Evolutionary conservation across 768 basidiomycete genomes (phyloP), one percentile per base, ranked within the genome.

Genomic region (Kwoniella newhampshirensis): DNA sequence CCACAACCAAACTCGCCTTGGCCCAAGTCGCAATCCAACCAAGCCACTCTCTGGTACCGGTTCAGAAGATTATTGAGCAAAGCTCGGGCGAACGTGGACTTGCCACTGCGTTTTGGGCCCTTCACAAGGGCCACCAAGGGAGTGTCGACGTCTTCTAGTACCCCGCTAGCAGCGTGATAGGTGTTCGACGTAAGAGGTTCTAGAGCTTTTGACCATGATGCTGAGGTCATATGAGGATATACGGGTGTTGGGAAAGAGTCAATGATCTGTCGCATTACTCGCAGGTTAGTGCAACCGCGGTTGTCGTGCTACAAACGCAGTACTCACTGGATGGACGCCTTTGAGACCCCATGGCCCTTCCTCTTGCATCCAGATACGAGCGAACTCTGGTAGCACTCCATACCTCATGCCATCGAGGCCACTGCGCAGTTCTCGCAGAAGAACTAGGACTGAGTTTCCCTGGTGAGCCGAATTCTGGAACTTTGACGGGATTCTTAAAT

Each of bases 1-100:
- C 85, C 86, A 0, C 89, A 86, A 0, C 87, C 87, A 71, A 97
- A 94, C 75, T 97, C 93, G 3, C 91, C 87, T 76, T 99, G 94
- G 17, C 94, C 94, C 3, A 89, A 66, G 76, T 99, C 94, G 57
- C 88, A 89, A 72, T 98, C 94, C 7, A 99, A 81, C 73, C 84
- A 96, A 0, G 91, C 93, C 2, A 97, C 90, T n/a, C 81, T 81
- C 21, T 80, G 80, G 77, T 89, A 89, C 49, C 59, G 42, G 36
- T 71, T 76, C 25, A 88, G 72, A 27, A 99, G 78, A 12, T 78
- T 79, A 69, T 96, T 96, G 15, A 88, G 70, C 13, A 90, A 71
- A 1, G 84, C 83, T 51, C 88, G 80, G 0, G 88, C 84, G 67
- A 97, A 87, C 0, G 89, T 90, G 59, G 91, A 94, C 75, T 99